Conservation (phyloP, 1,139 yeast genomes). For the Diutina neorugosa region DNA sequence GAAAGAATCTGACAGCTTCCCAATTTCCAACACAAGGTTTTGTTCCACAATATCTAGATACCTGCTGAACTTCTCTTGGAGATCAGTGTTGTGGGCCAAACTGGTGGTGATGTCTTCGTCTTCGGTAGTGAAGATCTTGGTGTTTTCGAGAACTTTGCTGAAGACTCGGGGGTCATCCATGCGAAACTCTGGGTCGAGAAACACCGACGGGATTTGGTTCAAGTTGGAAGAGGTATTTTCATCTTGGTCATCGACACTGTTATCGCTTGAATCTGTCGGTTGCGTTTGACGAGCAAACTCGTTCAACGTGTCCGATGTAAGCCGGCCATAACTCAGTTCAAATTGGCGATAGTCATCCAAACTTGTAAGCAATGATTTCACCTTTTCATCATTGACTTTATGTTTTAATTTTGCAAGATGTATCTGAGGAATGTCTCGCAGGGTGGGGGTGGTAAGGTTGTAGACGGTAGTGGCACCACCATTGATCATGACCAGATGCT, state of each 20-base stretch:
- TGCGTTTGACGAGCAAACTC: constrained; percentile 22
- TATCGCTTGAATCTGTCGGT: constrained; percentile 6
- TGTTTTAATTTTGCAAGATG: constrained; percentile 46
- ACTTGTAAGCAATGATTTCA: constrained; percentile 30
- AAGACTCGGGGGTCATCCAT: constrained; percentile 84
- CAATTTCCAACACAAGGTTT: constrained; percentile 68
- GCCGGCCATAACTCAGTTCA: constrained; percentile 34
- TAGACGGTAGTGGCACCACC: constrained; percentile 28
- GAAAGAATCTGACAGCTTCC: constrained; percentile 73
- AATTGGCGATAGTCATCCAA: constrained; percentile 46
- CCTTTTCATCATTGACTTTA: constrained; percentile 35
- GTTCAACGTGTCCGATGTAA: constrained; percentile 38
- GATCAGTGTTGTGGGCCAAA: constrained; percentile 30
- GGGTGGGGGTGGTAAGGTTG: constrained; percentile 59
- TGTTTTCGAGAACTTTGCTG: constrained; percentile 53
- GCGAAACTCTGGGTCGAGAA: constrained; percentile 55
- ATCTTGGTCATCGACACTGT: constrained; percentile 8
- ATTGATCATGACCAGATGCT: constrained; percentile 24
- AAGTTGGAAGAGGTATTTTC: constrained; percentile 8
- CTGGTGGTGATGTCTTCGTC: constrained; percentile 8
- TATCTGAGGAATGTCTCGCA: constrained; percentile 76
- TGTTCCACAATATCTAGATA: constrained; percentile 81
- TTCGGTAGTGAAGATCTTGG: constrained; percentile 24
- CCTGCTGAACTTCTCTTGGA: constrained; percentile 75
- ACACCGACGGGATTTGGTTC: constrained; percentile 52